Percentiles rank a stretch among this genome's conserved stretches.
phyloP scores from a whole-genome alignment of 371 early-diverging fungal genomes.

The Actinomucor elegans region DNA sequence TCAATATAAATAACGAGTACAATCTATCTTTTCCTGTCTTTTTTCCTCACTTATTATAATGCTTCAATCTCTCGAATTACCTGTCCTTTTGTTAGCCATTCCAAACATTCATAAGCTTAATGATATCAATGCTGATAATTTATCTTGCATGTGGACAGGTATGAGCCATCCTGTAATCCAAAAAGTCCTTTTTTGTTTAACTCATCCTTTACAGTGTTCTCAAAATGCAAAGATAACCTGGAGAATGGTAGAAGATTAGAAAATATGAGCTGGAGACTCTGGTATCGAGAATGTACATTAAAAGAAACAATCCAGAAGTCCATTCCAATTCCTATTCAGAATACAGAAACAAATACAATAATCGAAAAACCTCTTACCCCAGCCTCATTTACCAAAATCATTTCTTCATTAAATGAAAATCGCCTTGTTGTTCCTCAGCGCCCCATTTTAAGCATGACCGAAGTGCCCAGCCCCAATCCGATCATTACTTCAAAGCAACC shows the following conservation, averaged over 20 bases:
- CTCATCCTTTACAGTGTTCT: no score
- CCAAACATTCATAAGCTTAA: constrained; percentile 42
- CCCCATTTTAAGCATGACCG: no score
- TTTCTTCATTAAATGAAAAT: constrained; percentile 23
- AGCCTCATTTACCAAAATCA: constrained; percentile 35
- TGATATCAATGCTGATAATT: constrained; percentile 34
- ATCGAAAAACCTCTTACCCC: constrained; percentile 30
- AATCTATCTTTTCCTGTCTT: not conserved
- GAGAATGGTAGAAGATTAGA: constrained; percentile 43
- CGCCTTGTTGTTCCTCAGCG: not conserved
- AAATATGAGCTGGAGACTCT: constrained; percentile 39
- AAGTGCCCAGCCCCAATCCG: not conserved
- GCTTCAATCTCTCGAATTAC: constrained; percentile 38
- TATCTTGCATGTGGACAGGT: constrained; percentile 54
- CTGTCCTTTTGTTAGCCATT: constrained; percentile 44
- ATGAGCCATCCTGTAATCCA: no score
- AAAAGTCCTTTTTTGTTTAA: no score
- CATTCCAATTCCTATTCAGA: constrained; percentile 8
- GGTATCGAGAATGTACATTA: constrained; percentile 15
- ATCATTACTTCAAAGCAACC: not conserved
- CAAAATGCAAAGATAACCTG: constrained; percentile 41
- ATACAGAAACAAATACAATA: not conserved
- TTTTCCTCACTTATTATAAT: constrained; percentile 16
- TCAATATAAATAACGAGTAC: no score
- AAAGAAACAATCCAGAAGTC: constrained; percentile 1